A percentile compares a stretch with the other conserved stretches of the same genome.
phyloP scores from a whole-genome alignment of 495 filamentous ascomycete species.

The Penicillium paxilli region DNA sequence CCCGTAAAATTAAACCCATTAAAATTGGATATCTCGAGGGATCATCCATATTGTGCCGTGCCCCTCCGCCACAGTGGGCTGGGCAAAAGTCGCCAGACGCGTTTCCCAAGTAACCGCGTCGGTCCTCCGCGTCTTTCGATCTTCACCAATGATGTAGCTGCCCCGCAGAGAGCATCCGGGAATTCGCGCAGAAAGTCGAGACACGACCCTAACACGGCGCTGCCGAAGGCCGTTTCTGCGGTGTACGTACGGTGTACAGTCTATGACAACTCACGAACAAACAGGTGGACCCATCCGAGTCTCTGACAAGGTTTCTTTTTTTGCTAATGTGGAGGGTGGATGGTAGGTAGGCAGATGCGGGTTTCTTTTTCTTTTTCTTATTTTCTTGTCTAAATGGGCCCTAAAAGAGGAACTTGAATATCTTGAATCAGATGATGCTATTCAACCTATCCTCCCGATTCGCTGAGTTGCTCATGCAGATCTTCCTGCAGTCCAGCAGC shows the following conservation, averaged over 20 bases:
- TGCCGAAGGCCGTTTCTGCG: constrained; percentile 12
- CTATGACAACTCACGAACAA: constrained; percentile 12
- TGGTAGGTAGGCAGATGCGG: not conserved
- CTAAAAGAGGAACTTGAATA: not conserved
- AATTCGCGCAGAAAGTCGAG: constrained; percentile 13
- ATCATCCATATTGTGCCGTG: constrained; percentile 4
- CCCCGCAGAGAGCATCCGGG: constrained; percentile 24
- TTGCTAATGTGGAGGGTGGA: not conserved
- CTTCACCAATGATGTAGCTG: constrained; percentile 23
- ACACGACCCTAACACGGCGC: not conserved
- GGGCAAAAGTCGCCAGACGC: constrained; percentile 19
- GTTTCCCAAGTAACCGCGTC: constrained; percentile 37
- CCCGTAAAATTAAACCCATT: too few species aligned
- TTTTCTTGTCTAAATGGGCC: not conserved
- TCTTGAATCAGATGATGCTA: constrained; percentile 20
- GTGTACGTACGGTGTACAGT: constrained; percentile 16
- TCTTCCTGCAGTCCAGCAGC: constrained; percentile 19
- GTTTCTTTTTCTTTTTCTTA: not conserved
- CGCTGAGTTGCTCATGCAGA: constrained; percentile 19
- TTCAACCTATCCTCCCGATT: constrained; percentile 18
- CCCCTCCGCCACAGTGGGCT: constrained; percentile 6
- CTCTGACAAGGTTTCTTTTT: not conserved
- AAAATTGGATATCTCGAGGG: not conserved
- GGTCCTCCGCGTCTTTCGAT: constrained; percentile 25
- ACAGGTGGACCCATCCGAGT: constrained; percentile 4